Evolutionary conservation across 495 filamentous ascomycete species (phyloP).

Genomic region (Podospora australis): DNA sequence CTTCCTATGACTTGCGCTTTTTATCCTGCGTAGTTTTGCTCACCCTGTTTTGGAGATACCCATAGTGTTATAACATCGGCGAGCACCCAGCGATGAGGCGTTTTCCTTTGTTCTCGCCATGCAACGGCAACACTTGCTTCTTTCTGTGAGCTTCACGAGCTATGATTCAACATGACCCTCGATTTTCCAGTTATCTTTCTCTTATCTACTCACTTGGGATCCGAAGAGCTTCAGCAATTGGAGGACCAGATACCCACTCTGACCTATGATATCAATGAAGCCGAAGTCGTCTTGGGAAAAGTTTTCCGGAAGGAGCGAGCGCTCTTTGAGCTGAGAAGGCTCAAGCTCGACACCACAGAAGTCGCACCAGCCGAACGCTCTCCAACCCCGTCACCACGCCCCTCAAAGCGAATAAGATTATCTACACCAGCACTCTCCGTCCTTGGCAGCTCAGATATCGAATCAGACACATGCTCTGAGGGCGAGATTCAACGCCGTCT

Average conservation of each 20-base stretch:
- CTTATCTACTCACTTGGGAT: conserved; percentile 60
- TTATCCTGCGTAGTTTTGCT: no score
- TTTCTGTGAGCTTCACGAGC: no score
- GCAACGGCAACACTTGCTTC: no score
- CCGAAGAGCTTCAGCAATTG: conserved; percentile 52
- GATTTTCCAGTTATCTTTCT: conserved; percentile 66
- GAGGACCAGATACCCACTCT: conserved; percentile 59
- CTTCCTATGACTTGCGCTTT: no score
- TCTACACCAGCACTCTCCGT: neutral
- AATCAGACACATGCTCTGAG: conserved; percentile 36
- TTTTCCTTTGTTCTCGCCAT: no score
- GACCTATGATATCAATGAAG: conserved; percentile 68
- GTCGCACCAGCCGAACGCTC: conserved; percentile 24
- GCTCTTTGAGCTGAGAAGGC: conserved; percentile 66
- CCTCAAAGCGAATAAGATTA: conserved; percentile 34
- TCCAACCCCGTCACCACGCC: conserved; percentile 9
- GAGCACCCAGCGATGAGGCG: no score
- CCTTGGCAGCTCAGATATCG: conserved; percentile 22
- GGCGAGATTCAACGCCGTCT: conserved; percentile 9
- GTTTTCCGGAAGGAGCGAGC: conserved; percentile 63
- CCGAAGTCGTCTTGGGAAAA: conserved; percentile 65
- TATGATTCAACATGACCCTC: no score
- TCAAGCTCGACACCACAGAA: conserved; percentile 54
- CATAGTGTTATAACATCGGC: no score
- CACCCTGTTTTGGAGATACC: no score